Base-by-base conservation (phyloP, 768 basidiomycete genomes). In the Phaeotremella fagi region DNA sequence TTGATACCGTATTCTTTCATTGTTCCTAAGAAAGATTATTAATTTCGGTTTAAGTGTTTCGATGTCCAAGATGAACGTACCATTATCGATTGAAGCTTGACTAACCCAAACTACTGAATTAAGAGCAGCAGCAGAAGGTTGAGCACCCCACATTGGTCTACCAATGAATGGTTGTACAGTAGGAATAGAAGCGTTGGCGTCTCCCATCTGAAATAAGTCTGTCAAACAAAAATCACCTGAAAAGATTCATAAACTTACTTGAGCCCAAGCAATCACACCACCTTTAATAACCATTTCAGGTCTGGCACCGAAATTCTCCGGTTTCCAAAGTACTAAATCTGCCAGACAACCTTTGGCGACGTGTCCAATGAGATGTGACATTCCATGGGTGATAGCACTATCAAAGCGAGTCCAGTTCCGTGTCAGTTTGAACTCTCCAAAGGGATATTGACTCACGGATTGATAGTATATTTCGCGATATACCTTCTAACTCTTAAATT, bases 231-330 rank as follows among this genome's bases (percentile, higher is more conserved):
- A 33, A 33, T 33, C 31, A 33, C 9, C 31, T 33, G 31, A 33
- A 33, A 33, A 33, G 31, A 33, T 33, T 33, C 7, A 14, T 7
- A 22, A 11, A 69, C 81, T 50, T 54, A 89, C 90, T 79, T 90
- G 85, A 1, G 89, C 84, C 82, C 85, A 90, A 11, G 81, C 88
- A 62, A 98, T 92, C 5, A 95, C 84, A 22, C 95, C 95, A 7
- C 88, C 87, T 74, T 98, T 99, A 59, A 98, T 78, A 37, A 98
- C 85, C 86, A 90, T 86, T 71, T 92, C 88, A 0, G 95, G 94
- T 65, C 88, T 86, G 1, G 85, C 78, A 2, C 94, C 95, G 73
- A 98, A 98, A 70, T 86, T 85, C 70, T 89, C 86, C 0, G 91
- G 90, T 75, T 85, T 86, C 95, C 95, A 99, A 0, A 98, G 79